Conservation (phyloP, 768 basidiomycete genomes). For the Amanita polypyramis region DNA sequence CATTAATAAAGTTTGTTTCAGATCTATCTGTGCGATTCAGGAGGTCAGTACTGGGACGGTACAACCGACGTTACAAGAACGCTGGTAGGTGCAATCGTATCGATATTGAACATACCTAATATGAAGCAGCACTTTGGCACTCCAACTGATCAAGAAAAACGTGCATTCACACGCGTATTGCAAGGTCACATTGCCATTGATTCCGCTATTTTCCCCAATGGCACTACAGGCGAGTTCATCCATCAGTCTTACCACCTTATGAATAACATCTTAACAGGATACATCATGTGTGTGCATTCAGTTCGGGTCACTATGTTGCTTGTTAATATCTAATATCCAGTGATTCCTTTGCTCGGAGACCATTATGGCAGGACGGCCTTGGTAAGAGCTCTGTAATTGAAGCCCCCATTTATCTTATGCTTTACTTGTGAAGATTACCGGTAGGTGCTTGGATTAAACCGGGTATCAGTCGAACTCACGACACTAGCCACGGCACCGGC, state of each 20-base stretch:
- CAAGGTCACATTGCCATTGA: slow-evolving; percentile 92
- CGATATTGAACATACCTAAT: neutral
- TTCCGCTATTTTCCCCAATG: slow-evolving; percentile 69
- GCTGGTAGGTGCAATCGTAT: slow-evolving; percentile 38
- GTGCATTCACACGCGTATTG: slow-evolving; percentile 84
- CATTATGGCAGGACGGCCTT: slow-evolving; percentile 81
- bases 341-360: slow-evolving; percentile 70
- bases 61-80: slow-evolving; percentile 94
- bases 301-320: neutral
- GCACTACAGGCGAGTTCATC: slow-evolving; percentile 55
- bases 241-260: slow-evolving; percentile 4
- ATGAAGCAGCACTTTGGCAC: slow-evolving; percentile 73
- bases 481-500: slow-evolving; percentile 74
- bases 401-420: slow-evolving; percentile 3
- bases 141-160: slow-evolving; percentile 72
- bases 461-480: slow-evolving; percentile 2
- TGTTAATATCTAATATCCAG: slow-evolving; percentile 40
- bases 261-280: slow-evolving; percentile 26
- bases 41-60: slow-evolving; percentile 87
- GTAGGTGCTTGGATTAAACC: slow-evolving; percentile 17
- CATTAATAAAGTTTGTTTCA: slow-evolving; percentile 11
- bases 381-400: slow-evolving; percentile 32
- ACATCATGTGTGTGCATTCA: slow-evolving; percentile 41
- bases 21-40: slow-evolving; percentile 64
- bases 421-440: slow-evolving; percentile 38